Evolutionary conservation across 176 grass and related monocot species (phyloP), one percentile per base, ranked within the genome.

Genomic region (Raddia distichophylla): DNA sequence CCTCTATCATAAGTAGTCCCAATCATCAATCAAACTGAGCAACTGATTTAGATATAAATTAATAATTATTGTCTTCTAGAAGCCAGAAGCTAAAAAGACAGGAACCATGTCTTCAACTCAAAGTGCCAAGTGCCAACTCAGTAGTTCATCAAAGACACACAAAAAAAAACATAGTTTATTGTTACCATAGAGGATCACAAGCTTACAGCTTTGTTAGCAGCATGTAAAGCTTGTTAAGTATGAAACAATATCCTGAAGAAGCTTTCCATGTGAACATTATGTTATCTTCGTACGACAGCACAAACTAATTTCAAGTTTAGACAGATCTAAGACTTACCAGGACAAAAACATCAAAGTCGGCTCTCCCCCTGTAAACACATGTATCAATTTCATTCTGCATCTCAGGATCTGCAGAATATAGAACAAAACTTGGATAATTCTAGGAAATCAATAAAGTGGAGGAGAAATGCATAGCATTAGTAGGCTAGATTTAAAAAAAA

Each of bases 341-440:
- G 19, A 92, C 15, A 7, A 43, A 75, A 75, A 94, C 69, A 78
- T 89, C 66, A 70, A 95, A 95, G 12, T 65, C 64, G 42, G 88
- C 90, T 60, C 27, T 87, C 47, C 95, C 92, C 55, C 49, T 83
- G 3, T 82, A 93, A 77, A 88, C 82, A 77, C 51, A 84, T 19
- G 33, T 20, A 90, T 95, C 84, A 54, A 95, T 87, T 5, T 79
- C 79, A 69, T 64, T 83, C 86, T 93, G 90, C 92, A 95, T 90
- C 27, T 93, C 90, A 52, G 72, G 63, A 86, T 98, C 95, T 98
- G 90, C 78, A 84, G 22, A 84, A 87, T 57, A 42, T 22, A 69
- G 8, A 40, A 87, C n/a, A 50, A 44, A 86, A 86, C 69, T 49
- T 81, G 40, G 7, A 60, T 82, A 71, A 69, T 80, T 76, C 8